Conservation (phyloP, 352 stramenopile genomes). For the Phytopythium vexans region DNA sequence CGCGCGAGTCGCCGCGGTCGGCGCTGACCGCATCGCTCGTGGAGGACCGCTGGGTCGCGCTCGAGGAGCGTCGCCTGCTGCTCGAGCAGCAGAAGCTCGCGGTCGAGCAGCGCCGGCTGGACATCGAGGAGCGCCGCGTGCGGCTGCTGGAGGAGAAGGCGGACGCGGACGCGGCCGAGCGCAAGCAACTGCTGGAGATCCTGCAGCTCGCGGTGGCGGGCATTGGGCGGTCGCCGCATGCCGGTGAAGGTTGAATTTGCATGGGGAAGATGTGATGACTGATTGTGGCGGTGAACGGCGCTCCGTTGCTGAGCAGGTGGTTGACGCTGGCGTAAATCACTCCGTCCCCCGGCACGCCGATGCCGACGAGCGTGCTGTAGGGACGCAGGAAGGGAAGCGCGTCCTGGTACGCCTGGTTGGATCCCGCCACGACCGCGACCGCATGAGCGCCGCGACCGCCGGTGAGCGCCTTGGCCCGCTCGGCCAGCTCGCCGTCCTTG, state of each 20-base stretch:
- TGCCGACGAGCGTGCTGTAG: conserved; percentile 57
- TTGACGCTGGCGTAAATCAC: conserved; percentile 25
- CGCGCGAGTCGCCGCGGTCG: neutral
- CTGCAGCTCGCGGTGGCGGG: neutral
- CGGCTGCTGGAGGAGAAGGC: conserved; percentile 4
- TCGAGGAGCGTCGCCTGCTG: conserved; percentile 4
- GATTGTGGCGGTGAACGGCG: too few species aligned
- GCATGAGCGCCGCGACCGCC: conserved; percentile 45
- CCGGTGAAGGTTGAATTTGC: too few species aligned
- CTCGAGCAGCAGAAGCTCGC: conserved; percentile 6
- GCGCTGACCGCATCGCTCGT: conserved; percentile 1
- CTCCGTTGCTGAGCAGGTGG: conserved; percentile 34
- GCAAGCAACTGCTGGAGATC: conserved; percentile 2
- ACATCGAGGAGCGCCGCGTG: conserved; percentile 5
- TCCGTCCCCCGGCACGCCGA: conserved; percentile 58
- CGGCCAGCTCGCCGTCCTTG: conserved; percentile 48
- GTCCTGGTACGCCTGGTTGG: conserved; percentile 36
- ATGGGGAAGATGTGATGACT: too few species aligned
- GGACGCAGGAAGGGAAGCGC: conserved; percentile 59
- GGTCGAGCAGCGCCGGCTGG: conserved; percentile 3
- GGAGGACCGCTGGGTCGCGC: conserved; percentile 4
- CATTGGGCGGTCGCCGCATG: neutral
- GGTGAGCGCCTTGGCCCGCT: conserved; percentile 39
- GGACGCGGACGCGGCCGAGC: conserved; percentile 4
- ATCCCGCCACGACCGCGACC: conserved; percentile 72